A percentile compares a stretch with the other conserved stretches of the same genome.
Conservation (phyloP, 2,329 filamentous ascomycete species). For the Pestalotiopsis sp. region DNA sequence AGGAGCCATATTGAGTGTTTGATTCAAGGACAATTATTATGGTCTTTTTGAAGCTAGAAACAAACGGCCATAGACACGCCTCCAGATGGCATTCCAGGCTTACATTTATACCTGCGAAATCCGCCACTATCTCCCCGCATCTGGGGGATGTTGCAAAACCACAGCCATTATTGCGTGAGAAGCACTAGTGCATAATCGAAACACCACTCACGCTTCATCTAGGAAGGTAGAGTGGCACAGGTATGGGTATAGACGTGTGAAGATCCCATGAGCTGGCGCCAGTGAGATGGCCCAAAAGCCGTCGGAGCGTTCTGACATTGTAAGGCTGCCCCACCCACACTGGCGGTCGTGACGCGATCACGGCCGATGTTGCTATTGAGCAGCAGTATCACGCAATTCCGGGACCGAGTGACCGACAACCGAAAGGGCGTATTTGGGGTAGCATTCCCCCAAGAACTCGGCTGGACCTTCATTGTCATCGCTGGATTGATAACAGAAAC, state of each 20-base stretch:
- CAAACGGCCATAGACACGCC: neutral
- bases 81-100: neutral
- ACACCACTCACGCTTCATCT: neutral
- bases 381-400: conserved; percentile 2
- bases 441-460: neutral
- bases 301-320: neutral
- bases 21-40: neutral
- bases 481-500: too few relatives aligned
- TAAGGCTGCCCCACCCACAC: conserved; percentile 6
- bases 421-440: neutral
- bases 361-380: conserved; percentile 7
- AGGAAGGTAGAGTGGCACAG: neutral
- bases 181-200: conserved; percentile 7
- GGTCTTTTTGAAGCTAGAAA: neutral
- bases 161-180: conserved; percentile 11
- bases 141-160: neutral
- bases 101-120: neutral
- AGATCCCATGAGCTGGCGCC: neutral
- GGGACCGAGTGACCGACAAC: neutral
- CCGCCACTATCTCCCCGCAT: neutral
- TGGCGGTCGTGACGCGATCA: neutral
- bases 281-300: neutral
- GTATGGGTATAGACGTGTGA: neutral
- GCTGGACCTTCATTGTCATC: neutral
- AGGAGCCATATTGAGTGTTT: conserved; percentile 26